A percentile compares a stretch with the other conserved stretches of the same genome.
Conservation (phyloP, 768 basidiomycete genomes). For the Gyrodon lividus region DNA sequence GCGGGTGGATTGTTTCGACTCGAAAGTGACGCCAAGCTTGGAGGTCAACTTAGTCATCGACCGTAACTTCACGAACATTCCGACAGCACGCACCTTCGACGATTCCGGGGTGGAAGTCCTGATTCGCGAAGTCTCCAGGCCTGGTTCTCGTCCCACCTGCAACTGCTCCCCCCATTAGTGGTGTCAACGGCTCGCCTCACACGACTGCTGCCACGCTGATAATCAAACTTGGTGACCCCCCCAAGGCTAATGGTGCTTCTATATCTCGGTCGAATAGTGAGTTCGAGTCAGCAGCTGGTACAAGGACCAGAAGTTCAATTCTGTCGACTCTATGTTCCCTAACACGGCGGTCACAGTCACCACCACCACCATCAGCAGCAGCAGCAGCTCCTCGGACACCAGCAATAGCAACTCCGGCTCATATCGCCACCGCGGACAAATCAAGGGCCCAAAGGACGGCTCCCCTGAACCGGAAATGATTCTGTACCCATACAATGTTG, state of each 20-base stretch:
- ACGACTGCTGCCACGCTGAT: not conserved
- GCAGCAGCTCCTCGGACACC: not conserved
- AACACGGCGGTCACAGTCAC: conserved; percentile 10
- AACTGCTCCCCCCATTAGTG: conserved; percentile 1
- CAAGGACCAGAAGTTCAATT: conserved; percentile 7
- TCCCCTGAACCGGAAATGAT: not conserved
- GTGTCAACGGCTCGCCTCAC: conserved; percentile 11
- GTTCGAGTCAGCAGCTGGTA: conserved; percentile 31
- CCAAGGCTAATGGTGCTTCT: conserved; percentile 20
- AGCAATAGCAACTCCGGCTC: not conserved
- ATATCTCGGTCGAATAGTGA: conserved; percentile 30
- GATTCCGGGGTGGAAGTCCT: conserved; percentile 26
- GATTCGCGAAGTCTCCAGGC: conserved; percentile 30
- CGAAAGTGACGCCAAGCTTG: too few relatives aligned
- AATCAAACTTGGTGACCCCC: conserved; percentile 23
- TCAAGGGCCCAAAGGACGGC: conserved; percentile 5
- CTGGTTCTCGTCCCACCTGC: conserved; percentile 24
- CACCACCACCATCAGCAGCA: not conserved
- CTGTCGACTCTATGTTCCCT: conserved; percentile 24
- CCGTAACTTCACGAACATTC: too few relatives aligned
- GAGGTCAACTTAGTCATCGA: too few relatives aligned
- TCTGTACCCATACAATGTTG: not conserved
- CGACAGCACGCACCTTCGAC: too few relatives aligned
- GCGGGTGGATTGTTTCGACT: too few relatives aligned
- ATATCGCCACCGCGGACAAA: conserved; percentile 5